phyloP scores from a whole-genome alignment of 805 yeast genomes.

The Limtongia smithiae region DNA sequence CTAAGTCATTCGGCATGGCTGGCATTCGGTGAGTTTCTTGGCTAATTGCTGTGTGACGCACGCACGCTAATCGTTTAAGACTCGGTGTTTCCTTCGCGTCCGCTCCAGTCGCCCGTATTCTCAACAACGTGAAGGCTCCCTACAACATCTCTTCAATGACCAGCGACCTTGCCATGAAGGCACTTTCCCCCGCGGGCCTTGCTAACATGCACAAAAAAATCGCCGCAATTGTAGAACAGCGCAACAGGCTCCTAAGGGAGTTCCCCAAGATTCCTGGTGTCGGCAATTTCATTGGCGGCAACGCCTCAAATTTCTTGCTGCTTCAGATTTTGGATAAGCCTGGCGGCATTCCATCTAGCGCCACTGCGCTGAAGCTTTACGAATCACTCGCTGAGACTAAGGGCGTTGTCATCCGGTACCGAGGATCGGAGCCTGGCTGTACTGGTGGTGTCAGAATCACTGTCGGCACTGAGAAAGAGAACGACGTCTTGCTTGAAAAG shows the following conservation, averaged over 20 bases:
- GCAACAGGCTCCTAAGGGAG: slow-evolving; percentile 50
- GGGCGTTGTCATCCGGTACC: slow-evolving; percentile 80
- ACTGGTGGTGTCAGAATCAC: slow-evolving; percentile 83
- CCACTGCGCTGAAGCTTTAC: slow-evolving; percentile 64
- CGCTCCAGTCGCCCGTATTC: slow-evolving; percentile 55
- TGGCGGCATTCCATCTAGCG: slow-evolving; percentile 62
- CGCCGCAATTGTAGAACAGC: slow-evolving; percentile 50
- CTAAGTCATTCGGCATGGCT: slow-evolving; percentile 94
- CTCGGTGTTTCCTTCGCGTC: slow-evolving; percentile 74
- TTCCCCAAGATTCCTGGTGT: slow-evolving; percentile 59
- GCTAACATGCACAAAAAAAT: slow-evolving; percentile 56
- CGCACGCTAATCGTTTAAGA: neutral
- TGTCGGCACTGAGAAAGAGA: slow-evolving; percentile 79
- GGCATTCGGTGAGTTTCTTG: slow-evolving; percentile 58
- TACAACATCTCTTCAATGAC: slow-evolving; percentile 86
- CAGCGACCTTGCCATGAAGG: slow-evolving; percentile 68
- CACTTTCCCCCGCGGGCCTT: slow-evolving; percentile 59
- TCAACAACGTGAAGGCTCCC: slow-evolving; percentile 93
- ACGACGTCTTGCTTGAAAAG: slow-evolving; percentile 51
- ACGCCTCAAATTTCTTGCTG: slow-evolving; percentile 84
- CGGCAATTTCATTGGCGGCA: slow-evolving; percentile 73
- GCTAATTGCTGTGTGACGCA: neutral
- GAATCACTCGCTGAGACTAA: slow-evolving; percentile 64
- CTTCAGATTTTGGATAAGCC: slow-evolving; percentile 61
- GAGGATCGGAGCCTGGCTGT: slow-evolving; percentile 90